Percentiles rank a stretch among this genome's conserved stretches.
Conservation (phyloP, 306 rosid species). For the Vigna nakashimae region DNA sequence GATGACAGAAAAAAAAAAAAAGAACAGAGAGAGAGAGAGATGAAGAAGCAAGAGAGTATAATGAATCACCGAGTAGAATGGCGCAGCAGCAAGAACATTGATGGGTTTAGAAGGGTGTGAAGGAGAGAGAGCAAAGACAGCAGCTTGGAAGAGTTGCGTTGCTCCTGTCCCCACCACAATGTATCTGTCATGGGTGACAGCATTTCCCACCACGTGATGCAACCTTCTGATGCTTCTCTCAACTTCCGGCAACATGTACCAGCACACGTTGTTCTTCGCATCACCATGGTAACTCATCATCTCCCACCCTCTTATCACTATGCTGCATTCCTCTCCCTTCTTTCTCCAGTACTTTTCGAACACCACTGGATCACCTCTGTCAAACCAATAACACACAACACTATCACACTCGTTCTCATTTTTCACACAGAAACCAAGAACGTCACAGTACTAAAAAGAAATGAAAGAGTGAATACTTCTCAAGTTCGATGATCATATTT, state of each 20-base stretch:
- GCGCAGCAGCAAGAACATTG: constrained; percentile 70
- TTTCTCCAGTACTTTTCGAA: constrained; percentile 62
- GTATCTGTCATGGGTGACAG: constrained; percentile 51
- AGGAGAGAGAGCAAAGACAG: constrained; percentile 65
- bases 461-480: constrained; percentile 42
- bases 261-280: constrained; percentile 51
- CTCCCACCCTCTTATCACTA: constrained; percentile 66
- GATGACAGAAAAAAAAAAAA: neutral
- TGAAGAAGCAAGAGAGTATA: too few species aligned
- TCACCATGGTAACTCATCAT: constrained; percentile 66
- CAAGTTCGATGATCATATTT: constrained; percentile 54
- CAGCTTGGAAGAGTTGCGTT: constrained; percentile 76
- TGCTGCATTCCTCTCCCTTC: constrained; percentile 58
- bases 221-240: constrained; percentile 56
- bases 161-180: constrained; percentile 80
- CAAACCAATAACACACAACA: neutral
- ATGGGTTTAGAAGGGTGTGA: constrained; percentile 48
- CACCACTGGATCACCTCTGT: constrained; percentile 72
- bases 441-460: neutral
- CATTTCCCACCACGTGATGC: constrained; percentile 71
- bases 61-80: constrained; percentile 72
- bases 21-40: too few species aligned
- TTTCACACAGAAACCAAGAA: too few species aligned
- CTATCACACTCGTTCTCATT: too few species aligned
- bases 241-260: constrained; percentile 66